Evolutionary conservation across 192 early-diverging fungal genomes (phyloP).

Genomic region (Rhizophlyctis rosea): DNA sequence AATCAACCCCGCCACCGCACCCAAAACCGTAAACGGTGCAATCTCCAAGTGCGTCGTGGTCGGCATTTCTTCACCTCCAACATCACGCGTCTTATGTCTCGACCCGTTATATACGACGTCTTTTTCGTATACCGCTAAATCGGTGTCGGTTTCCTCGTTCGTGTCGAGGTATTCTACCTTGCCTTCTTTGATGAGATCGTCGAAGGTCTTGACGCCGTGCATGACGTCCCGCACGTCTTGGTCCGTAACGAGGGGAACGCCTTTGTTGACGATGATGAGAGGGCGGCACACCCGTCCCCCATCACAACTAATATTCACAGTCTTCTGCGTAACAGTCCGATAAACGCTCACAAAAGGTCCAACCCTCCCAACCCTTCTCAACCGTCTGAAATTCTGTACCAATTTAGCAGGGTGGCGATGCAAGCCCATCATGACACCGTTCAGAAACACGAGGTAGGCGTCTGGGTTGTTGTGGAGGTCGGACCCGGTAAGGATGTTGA

Average conservation of each 20-base stretch:
- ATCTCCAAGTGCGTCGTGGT: constrained; percentile 96
- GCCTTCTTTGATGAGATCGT: constrained; percentile 87
- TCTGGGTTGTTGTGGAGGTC: constrained; percentile 74
- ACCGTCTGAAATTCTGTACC: constrained; percentile 78
- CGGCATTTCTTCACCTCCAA: constrained; percentile 24
- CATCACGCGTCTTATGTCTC: background rate
- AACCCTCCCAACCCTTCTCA: constrained; percentile 84
- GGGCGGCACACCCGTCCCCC: constrained; percentile 96
- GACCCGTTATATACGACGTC: constrained; percentile 64
- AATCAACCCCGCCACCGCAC: constrained; percentile 96
- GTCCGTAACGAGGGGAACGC: constrained; percentile 47
- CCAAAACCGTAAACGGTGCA: constrained; percentile 91
- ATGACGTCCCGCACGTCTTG: constrained; percentile 46
- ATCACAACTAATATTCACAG: constrained; percentile 91
- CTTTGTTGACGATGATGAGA: constrained; percentile 89
- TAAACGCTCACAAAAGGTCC: constrained; percentile 90
- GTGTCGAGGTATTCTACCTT: constrained; percentile 95
- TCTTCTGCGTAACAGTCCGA: constrained; percentile 73
- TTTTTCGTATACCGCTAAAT: constrained; percentile 85
- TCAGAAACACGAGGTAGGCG: constrained; percentile 87
- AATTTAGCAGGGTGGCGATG: constrained; percentile 79
- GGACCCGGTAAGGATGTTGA: constrained; percentile 79
- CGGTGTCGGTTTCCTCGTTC: constrained; percentile 96
- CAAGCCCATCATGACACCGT: constrained; percentile 90
- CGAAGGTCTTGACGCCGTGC: constrained; percentile 65